Conservation (phyloP, 78 protist genomes). For the Dictyostelium brefeldianum region DNA sequence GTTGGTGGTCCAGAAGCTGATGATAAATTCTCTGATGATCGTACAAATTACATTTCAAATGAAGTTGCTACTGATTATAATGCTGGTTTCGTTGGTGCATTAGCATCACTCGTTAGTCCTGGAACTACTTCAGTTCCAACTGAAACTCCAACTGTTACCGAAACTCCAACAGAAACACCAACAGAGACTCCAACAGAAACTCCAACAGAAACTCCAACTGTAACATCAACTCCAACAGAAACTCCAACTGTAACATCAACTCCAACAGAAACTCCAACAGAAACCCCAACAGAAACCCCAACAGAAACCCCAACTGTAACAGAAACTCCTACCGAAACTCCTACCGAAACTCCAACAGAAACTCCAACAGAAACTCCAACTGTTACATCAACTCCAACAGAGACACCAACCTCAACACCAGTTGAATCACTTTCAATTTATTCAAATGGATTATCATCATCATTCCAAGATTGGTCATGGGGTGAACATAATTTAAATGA, state of each 20-base stretch:
- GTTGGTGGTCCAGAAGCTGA: slow-evolving; percentile 73
- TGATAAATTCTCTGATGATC: slow-evolving; percentile 38
- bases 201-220: neutral
- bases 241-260: slow-evolving; percentile 30
- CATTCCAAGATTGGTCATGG: slow-evolving; percentile 62
- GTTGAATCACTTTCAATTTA: neutral
- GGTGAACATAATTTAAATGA: slow-evolving; percentile 9
- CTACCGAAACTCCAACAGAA: slow-evolving; percentile 6
- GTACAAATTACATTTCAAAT: slow-evolving; percentile 53
- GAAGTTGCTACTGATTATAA: slow-evolving; percentile 81
- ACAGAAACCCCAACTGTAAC: neutral
- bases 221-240: neutral
- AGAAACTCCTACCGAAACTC: neutral
- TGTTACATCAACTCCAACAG: neutral
- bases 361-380: neutral
- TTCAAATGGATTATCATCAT: neutral
- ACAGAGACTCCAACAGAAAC: neutral
- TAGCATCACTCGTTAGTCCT: slow-evolving; percentile 7
- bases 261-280: neutral
- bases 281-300: neutral
- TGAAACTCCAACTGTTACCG: neutral
- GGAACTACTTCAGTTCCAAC: slow-evolving; percentile 17
- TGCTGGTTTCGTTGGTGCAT: slow-evolving; percentile 70
- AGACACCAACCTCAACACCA: neutral
- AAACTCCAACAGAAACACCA: neutral